Evolutionary conservation across 345 rosid species (phyloP).

Genomic region (Toxicodendron radicans): DNA sequence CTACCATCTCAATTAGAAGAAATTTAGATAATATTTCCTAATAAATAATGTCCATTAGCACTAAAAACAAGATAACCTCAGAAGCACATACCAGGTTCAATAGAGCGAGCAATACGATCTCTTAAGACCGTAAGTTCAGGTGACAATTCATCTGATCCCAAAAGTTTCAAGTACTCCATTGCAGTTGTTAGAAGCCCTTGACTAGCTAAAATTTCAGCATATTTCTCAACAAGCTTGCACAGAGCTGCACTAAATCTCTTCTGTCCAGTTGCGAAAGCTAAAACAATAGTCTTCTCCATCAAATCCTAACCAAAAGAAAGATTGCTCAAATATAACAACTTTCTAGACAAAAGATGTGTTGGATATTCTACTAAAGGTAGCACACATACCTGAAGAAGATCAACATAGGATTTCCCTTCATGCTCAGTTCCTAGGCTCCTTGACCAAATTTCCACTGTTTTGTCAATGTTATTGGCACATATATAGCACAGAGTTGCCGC

Average conservation of each 20-base stretch:
- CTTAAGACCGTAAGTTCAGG: conserved; percentile 83
- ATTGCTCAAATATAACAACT: conserved; percentile 10
- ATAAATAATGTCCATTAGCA: neutral
- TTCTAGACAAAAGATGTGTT: conserved; percentile 12
- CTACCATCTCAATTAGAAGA: neutral
- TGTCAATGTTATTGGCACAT: conserved; percentile 96
- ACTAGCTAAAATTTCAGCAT: conserved; percentile 96
- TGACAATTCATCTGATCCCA: conserved; percentile 82
- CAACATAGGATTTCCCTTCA: conserved; percentile 78
- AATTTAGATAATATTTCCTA: neutral
- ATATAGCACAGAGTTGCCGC: conserved; percentile 96
- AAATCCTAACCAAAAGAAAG: conserved; percentile 62
- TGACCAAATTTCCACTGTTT: conserved; percentile 99
- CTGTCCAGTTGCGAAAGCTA: conserved; percentile 94
- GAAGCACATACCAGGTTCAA: conserved; percentile 62
- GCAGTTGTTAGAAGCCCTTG: conserved; percentile 89
- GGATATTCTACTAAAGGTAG: conserved; percentile 21
- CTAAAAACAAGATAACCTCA: neutral
- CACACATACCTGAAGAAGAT: conserved; percentile 82
- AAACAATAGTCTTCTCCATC: conserved; percentile 98
- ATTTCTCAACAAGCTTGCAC: conserved; percentile 94
- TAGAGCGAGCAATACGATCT: conserved; percentile 73
- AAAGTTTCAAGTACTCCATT: conserved; percentile 88
- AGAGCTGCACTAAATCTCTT: conserved; percentile 85
- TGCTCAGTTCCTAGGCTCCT: conserved; percentile 63